These are phyloP conservation scores for Phlegmacium glaucopus DNA, from an alignment of 768 basidiomycete genomes.

Conservation along the genomic window DNA sequence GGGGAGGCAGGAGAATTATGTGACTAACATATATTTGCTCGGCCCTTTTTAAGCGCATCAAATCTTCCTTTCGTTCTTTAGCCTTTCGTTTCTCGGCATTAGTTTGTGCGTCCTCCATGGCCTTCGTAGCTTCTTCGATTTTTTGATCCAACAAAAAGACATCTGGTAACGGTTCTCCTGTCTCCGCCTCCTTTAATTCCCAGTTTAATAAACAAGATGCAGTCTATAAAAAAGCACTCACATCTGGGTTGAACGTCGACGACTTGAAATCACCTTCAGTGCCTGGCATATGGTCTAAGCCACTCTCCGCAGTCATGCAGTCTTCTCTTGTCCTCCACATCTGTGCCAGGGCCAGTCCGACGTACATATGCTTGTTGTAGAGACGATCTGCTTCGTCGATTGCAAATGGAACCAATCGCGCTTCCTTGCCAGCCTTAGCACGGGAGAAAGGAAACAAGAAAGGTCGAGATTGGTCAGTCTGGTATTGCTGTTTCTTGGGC, in stretches of 20 bases:
- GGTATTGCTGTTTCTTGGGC: slow-evolving; percentile 97
- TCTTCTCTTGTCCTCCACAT: slow-evolving; percentile 97
- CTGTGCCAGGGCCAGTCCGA: slow-evolving; percentile 85
- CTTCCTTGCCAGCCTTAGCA: slow-evolving; percentile 50
- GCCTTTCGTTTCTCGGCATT: slow-evolving; percentile 55
- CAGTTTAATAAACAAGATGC: slow-evolving; percentile 1
- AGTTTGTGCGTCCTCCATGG: slow-evolving; percentile 48
- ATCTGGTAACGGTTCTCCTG: slow-evolving; percentile 66
- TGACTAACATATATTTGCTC: slow-evolving; percentile 89
- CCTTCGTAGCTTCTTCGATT: slow-evolving; percentile 61
- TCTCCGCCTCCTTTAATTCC: slow-evolving; percentile 49
- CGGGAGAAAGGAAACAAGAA: slow-evolving; percentile 95
- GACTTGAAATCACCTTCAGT: slow-evolving; percentile 55
- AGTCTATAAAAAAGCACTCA: slow-evolving; percentile 15
- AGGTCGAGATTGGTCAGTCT: slow-evolving; percentile 91
- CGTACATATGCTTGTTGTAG: slow-evolving; percentile 86
- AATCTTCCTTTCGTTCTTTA: slow-evolving; percentile 69
- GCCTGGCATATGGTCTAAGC: slow-evolving; percentile 77
- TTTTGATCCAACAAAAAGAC: slow-evolving; percentile 68
- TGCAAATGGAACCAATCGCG: slow-evolving; percentile 84
- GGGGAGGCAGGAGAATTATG: neutral
- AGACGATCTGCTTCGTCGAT: slow-evolving; percentile 94
- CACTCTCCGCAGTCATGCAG: slow-evolving; percentile 91
- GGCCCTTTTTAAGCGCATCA: slow-evolving; percentile 84
- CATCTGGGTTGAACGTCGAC: slow-evolving; percentile 43